Percentiles rank a stretch among this genome's conserved stretches.
These are phyloP conservation scores for Colletotrichum salicis DNA, from an alignment of 2,329 filamentous ascomycete species.

Conservation along the genomic window DNA sequence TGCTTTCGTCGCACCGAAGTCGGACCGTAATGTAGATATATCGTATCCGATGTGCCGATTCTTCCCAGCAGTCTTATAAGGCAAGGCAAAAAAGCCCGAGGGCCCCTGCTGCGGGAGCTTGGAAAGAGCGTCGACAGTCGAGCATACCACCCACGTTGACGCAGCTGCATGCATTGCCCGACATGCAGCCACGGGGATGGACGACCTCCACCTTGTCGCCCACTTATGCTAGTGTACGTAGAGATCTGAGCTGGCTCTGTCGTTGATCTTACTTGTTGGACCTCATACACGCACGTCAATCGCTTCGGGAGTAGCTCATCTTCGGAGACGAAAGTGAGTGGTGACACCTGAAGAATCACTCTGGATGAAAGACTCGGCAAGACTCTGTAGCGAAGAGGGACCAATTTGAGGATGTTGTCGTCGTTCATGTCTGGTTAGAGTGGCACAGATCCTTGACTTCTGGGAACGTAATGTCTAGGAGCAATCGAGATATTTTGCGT, in stretches of 20 bases:
- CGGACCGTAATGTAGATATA: constrained; percentile 11
- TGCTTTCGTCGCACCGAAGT: not conserved
- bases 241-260: not conserved
- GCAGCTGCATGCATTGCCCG: constrained; percentile 27
- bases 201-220: not conserved
- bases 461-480: not conserved
- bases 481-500: not conserved
- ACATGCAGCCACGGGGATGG: not conserved
- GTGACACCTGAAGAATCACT: not conserved
- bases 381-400: not conserved
- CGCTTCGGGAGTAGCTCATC: not conserved
- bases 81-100: constrained; percentile 21
- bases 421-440: not conserved
- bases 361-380: not conserved
- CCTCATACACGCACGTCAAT: not conserved
- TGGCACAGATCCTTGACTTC: constrained; percentile 3
- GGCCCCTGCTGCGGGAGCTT: constrained; percentile 9
- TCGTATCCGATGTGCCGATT: not conserved
- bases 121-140: not conserved
- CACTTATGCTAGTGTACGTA: not conserved
- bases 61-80: constrained; percentile 1
- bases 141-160: constrained; percentile 12
- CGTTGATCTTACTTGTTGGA: not conserved
- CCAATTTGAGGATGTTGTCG: not conserved
- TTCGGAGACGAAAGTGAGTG: not conserved